phyloP scores from a whole-genome alignment of 2,329 filamentous ascomycete species.

The Septoria petroselini region DNA sequence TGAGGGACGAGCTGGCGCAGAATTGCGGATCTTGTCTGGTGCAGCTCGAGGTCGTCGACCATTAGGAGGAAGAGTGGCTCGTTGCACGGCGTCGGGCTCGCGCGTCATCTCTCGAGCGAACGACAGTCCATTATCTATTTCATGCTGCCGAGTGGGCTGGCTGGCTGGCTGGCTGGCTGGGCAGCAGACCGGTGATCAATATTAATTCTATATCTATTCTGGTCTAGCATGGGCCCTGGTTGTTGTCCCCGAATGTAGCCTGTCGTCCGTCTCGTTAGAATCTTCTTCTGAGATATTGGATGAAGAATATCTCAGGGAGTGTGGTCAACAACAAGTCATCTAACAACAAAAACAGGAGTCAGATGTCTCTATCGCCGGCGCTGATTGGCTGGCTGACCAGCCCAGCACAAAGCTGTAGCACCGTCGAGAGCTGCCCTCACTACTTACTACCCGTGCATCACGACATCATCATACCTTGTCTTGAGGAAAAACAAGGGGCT shows the following conservation, averaged over 20 bases:
- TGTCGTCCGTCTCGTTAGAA: conserved; percentile 3
- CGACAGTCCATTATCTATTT: conserved; percentile 20
- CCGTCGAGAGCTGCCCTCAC: not conserved
- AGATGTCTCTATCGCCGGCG: not conserved
- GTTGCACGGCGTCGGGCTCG: conserved; percentile 12
- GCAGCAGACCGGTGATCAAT: conserved; percentile 1
- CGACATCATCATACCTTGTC: no score
- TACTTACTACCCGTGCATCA: conserved; percentile 3
- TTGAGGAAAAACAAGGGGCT: no score
- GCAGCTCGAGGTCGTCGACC: conserved; percentile 8
- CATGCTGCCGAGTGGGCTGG: no score
- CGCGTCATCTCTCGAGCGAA: conserved; percentile 13
- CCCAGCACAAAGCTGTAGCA: conserved; percentile 4
- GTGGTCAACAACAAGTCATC: not conserved
- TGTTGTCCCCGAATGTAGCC: not conserved
- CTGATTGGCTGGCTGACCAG: not conserved
- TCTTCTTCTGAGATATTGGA: no score
- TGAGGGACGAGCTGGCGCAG: conserved; percentile 6
- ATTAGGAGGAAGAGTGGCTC: conserved; percentile 6
- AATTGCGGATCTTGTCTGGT: conserved; percentile 8
- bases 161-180: no score
- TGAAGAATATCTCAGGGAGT: not conserved
- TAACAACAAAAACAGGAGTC: not conserved
- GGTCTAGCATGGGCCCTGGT: not conserved
- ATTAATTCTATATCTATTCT: no score